These are phyloP conservation scores for Meripilus lineatus DNA, from an alignment of 1,284 basidiomycete genomes.

Conservation along the genomic window DNA sequence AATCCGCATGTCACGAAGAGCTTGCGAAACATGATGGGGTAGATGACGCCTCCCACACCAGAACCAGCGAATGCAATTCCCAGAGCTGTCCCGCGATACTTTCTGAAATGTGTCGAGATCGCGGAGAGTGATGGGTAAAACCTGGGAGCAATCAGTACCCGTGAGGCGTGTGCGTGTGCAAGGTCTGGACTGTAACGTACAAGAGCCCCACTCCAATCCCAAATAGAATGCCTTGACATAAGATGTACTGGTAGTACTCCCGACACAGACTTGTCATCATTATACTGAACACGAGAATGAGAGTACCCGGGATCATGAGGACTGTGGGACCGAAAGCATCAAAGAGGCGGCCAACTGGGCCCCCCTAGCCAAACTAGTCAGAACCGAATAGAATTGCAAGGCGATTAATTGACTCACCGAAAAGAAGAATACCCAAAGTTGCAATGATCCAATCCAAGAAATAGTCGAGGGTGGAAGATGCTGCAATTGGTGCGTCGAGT, in stretches of 20 bases:
- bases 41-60: conserved; percentile 58
- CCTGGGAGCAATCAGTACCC: conserved; percentile 11
- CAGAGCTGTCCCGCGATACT: conserved; percentile 48
- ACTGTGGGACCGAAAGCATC: conserved; percentile 31
- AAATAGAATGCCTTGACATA: conserved; percentile 33
- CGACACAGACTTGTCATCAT: conserved; percentile 35
- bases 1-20: conserved; percentile 56
- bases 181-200: conserved; percentile 19
- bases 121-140: conserved; percentile 25
- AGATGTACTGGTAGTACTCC: conserved; percentile 33
- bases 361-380: conserved; percentile 20
- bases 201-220: conserved; percentile 32
- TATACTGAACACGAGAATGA: conserved; percentile 29
- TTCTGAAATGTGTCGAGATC: conserved; percentile 49
- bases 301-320: conserved; percentile 27
- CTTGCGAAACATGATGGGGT: conserved; percentile 57
- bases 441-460: conserved; percentile 45
- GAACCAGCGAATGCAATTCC: conserved; percentile 40
- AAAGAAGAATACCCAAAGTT: conserved; percentile 35
- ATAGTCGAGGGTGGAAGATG: conserved; percentile 33
- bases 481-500: conserved; percentile 34
- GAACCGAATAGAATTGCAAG: neutral
- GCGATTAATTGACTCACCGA: conserved; percentile 28
- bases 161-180: neutral
- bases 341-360: conserved; percentile 28